Conservation (phyloP, 2,329 filamentous ascomycete species). For the Colletotrichum navitas region DNA sequence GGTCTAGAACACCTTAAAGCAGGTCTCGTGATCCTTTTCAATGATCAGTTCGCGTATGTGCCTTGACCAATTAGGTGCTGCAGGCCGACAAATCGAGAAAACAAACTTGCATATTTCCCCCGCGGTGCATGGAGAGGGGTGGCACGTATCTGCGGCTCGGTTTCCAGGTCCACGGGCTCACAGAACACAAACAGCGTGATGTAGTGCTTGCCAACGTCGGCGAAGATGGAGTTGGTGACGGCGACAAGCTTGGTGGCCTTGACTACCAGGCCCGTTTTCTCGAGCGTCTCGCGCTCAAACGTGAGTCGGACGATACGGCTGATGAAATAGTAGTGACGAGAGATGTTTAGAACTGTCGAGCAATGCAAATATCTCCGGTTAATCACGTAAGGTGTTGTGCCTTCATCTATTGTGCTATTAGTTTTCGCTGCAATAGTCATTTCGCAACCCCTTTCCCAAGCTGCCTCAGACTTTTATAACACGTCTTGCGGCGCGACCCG, state of each 20-base stretch:
- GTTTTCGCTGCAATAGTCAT: no score
- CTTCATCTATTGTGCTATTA: no score
- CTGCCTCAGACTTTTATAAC: no score
- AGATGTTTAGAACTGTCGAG: no score
- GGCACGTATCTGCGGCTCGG: conserved; percentile 24
- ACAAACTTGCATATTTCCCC: neutral
- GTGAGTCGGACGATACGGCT: no score
- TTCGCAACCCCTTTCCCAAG: no score
- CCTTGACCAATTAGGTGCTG: conserved; percentile 42
- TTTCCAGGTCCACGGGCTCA: conserved; percentile 4
- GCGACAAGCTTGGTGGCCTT: conserved; percentile 31
- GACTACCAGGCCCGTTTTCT: conserved; percentile 41
- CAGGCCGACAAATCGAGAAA: neutral
- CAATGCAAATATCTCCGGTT: no score
- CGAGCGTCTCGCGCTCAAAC: conserved; percentile 39
- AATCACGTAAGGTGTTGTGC: no score
- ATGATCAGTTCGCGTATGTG: conserved; percentile 4
- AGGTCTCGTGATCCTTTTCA: conserved; percentile 3
- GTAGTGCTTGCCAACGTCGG: conserved; percentile 40
- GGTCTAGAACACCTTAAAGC: neutral
- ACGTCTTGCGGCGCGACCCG: no score
- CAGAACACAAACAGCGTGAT: conserved; percentile 40
- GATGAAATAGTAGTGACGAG: no score
- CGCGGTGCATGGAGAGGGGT: no score
- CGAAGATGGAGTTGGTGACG: conserved; percentile 41